Conservation (phyloP, 1,139 yeast species). For the Debaryomyces singareniensis region DNA sequence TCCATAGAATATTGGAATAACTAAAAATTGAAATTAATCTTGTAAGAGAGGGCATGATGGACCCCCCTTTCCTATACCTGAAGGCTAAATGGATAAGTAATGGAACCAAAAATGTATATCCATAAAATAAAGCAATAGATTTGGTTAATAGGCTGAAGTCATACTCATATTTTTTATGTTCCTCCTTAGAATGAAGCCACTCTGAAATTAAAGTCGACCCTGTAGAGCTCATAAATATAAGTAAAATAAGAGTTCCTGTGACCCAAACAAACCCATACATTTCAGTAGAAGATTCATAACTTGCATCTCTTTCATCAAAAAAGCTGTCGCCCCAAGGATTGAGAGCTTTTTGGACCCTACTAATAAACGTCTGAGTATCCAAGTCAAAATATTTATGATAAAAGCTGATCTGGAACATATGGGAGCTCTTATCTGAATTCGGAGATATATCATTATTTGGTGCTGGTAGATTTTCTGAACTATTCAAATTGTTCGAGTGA, state of each 20-base stretch:
- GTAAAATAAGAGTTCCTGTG: slow-evolving; percentile 67
- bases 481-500: too few relatives aligned
- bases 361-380: slow-evolving; percentile 53
- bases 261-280: slow-evolving; percentile 84
- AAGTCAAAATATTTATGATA: slow-evolving; percentile 59
- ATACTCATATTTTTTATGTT: slow-evolving; percentile 45
- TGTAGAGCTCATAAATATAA: slow-evolving; percentile 70
- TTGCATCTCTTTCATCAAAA: slow-evolving; percentile 16
- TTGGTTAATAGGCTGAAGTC: slow-evolving; percentile 57
- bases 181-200: slow-evolving; percentile 36
- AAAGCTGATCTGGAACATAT: slow-evolving; percentile 49
- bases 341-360: slow-evolving; percentile 34
- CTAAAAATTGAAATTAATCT: slow-evolving; percentile 61
- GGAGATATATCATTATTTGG: too few relatives aligned
- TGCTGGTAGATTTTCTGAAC: too few relatives aligned
- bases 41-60: slow-evolving; percentile 28
- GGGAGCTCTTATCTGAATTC: slow-evolving; percentile 20
- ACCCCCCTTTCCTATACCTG: slow-evolving; percentile 28
- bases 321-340: slow-evolving; percentile 35
- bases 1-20: slow-evolving; percentile 73
- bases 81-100: slow-evolving; percentile 42
- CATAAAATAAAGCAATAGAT: slow-evolving; percentile 63
- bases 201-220: slow-evolving; percentile 36
- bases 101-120: slow-evolving; percentile 66
- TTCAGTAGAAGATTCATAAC: slow-evolving; percentile 42